Percentiles rank a stretch among this genome's conserved stretches.
Evolutionary conservation across 2,329 filamentous ascomycete species (phyloP).

Genomic region (Aspergillus arachidicola): DNA sequence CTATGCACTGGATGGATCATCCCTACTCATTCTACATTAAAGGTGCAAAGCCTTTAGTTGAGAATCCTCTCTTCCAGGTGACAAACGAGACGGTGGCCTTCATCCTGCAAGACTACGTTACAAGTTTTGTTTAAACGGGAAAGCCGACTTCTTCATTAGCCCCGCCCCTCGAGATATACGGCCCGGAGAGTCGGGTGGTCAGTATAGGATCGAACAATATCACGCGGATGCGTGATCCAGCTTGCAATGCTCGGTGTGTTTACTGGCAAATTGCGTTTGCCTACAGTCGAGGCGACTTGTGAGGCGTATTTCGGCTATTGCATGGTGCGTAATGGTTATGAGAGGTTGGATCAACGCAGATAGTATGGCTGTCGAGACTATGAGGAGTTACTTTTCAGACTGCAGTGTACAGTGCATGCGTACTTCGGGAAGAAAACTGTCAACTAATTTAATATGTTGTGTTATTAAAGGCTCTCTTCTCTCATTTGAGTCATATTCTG

Average conservation of each 20-base stretch:
- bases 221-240: conserved; percentile 46
- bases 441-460: not conserved
- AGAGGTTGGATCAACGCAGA: not conserved
- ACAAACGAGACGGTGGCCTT: conserved; percentile 34
- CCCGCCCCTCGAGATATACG: conserved; percentile 52
- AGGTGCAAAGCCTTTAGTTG: conserved; percentile 38
- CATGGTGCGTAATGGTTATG: too few relatives aligned
- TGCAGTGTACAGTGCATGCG: not conserved
- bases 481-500: too few relatives aligned
- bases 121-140: conserved; percentile 39
- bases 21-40: conserved; percentile 53
- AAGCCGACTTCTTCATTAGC: conserved; percentile 37
- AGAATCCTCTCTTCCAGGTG: conserved; percentile 32
- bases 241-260: conserved; percentile 52
- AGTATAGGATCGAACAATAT: conserved; percentile 48
- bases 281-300: not conserved
- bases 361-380: not conserved
- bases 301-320: not conserved
- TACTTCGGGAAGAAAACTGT: not conserved
- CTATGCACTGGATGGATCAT: conserved; percentile 56
- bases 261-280: conserved; percentile 55
- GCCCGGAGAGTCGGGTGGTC: conserved; percentile 46
- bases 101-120: conserved; percentile 42
- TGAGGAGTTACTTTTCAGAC: not conserved
- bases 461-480: not conserved